phyloP scores from a whole-genome alignment of 2,329 filamentous ascomycete genomes.

The Triangularia verruculosa region DNA sequence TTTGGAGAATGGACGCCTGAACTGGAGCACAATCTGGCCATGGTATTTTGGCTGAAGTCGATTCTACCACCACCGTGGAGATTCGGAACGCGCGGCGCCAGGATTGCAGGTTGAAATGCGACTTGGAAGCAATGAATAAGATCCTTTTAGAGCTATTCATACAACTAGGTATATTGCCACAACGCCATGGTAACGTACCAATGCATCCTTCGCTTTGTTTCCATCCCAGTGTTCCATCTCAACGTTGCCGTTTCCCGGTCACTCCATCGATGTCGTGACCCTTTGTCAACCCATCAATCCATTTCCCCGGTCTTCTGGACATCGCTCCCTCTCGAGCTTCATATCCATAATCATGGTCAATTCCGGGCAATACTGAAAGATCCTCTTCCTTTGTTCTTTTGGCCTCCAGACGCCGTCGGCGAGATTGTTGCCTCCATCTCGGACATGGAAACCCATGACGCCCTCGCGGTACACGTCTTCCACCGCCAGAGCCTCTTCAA shows the following conservation, averaged over 20 bases:
- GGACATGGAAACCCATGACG: constrained; percentile 55
- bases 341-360: constrained; percentile 54
- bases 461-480: constrained; percentile 49
- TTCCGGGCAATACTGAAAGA: constrained; percentile 57
- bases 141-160: too few species aligned
- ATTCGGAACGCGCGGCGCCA: constrained; percentile 15
- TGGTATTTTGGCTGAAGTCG: constrained; percentile 29
- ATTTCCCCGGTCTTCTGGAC: constrained; percentile 36
- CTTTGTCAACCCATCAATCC: too few species aligned
- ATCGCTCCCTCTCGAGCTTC: constrained; percentile 51
- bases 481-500: constrained; percentile 45
- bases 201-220: constrained; percentile 12
- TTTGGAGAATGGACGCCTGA: constrained; percentile 17
- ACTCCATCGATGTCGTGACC: neutral
- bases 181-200: constrained; percentile 20
- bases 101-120: neutral
- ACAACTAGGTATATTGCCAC: neutral
- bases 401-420: constrained; percentile 47
- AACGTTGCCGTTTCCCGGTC: neutral
- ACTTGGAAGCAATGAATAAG: too few species aligned
- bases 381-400: constrained; percentile 41
- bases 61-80: constrained; percentile 17
- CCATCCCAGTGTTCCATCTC: neutral
- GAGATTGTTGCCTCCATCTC: constrained; percentile 42
- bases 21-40: constrained; percentile 13